Evolutionary conservation across 352 stramenopile species (phyloP).

Genomic region (Globisporangium echinulatum): DNA sequence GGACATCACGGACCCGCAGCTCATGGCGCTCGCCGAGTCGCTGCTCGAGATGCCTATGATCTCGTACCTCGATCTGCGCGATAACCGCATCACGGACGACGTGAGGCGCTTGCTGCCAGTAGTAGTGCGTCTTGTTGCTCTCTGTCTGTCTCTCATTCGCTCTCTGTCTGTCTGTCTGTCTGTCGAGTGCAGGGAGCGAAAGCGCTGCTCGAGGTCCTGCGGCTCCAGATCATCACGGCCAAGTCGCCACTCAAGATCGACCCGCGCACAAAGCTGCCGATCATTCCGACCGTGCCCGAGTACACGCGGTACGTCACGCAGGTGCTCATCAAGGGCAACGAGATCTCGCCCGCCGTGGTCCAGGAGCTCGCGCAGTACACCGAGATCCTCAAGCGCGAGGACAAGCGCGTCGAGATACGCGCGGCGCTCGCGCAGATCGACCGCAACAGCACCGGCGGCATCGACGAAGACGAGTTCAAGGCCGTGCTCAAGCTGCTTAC

Average conservation of each 20-base stretch:
- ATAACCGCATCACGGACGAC: constrained; percentile 78
- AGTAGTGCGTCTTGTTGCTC: not conserved
- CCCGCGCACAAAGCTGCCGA: constrained; percentile 39
- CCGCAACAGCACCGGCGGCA: constrained; percentile 36
- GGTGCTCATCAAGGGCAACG: constrained; percentile 75
- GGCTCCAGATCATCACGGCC: constrained; percentile 64
- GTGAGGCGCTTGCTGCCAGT: constrained; percentile 16
- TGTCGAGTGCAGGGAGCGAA: constrained; percentile 44
- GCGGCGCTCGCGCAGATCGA: constrained; percentile 66
- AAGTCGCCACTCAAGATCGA: constrained; percentile 52
- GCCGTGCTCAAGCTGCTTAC: constrained; percentile 75
- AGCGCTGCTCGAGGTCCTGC: constrained; percentile 65
- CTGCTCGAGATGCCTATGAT: constrained; percentile 73
- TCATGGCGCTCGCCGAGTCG: constrained; percentile 72
- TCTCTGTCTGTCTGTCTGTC: not conserved
- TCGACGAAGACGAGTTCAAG: constrained; percentile 78
- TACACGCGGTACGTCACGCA: constrained; percentile 68
- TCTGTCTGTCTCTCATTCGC: not conserved
- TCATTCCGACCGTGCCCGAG: constrained; percentile 36
- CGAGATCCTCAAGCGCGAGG: constrained; percentile 63
- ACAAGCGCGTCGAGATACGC: constrained; percentile 77
- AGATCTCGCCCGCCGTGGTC: constrained; percentile 49
- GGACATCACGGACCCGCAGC: constrained; percentile 72
- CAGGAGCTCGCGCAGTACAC: constrained; percentile 72
- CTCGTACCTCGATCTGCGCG: constrained; percentile 63